Evolutionary conservation across 768 basidiomycete species (phyloP), one percentile per base, ranked within the genome.

Genomic region (Pisolithus tinctorius): DNA sequence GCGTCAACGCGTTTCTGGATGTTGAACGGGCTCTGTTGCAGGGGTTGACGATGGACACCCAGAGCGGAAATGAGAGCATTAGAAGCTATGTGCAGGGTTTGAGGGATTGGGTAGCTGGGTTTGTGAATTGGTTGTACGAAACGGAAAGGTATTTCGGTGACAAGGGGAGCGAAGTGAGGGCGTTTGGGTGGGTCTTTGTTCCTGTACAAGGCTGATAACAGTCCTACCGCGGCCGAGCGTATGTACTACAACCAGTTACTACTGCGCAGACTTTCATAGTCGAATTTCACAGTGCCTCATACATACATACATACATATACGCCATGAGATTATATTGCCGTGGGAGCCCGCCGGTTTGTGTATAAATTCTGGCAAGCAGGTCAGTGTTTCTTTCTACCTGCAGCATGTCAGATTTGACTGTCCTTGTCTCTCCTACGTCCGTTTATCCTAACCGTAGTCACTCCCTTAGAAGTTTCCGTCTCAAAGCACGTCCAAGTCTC

Each of bases 121-220:
- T 69, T n/a, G 57, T 80, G n/a, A 76, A 84, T 56, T 84, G 83
- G 83, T 53, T 74, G 34, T 86, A 84, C 56, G 81, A 84, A 63
- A 82, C 78, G 0, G 76, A 83, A 52, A 59, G 81, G 41, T 84
- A 77, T 59, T 76, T 86, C 45, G 80, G 79, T 34, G 72, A 73
- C 45, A 76, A 75, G 50, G 81, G 80, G 0, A 74, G 72, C 38
- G 77, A 83, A 60, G 78, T 83, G 34, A 70, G 78, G 57, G 70
- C 71, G 4, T 82, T 81, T 62, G 81, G 82, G 34, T 84, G 82
- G 83, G 76, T 83, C 1, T 83, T 82, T 56, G 57, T 82, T 49
- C 65, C 65, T 14, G 54, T 58, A 20, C 20, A 20, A 20, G 49
- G 27, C 31, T 41, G 4, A 61, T 52, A 61, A 17, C 6, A 6